Evolutionary conservation across 805 yeast species (phyloP).

Genomic region (Debaryomyces castellii): DNA sequence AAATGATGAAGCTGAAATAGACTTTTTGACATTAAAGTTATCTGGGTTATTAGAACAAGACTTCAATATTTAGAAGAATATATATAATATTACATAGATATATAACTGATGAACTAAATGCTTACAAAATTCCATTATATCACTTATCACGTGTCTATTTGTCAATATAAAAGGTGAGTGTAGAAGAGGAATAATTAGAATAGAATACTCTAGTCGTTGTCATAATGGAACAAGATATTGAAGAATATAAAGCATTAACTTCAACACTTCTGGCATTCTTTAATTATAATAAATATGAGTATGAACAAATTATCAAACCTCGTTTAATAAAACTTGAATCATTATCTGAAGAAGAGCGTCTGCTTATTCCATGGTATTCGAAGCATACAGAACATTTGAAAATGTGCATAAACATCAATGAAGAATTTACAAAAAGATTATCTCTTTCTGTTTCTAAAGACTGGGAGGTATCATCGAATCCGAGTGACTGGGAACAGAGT

Average conservation of each 20-base stretch:
- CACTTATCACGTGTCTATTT: not conserved
- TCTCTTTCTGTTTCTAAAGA: constrained; percentile 43
- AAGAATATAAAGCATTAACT: constrained; percentile 37
- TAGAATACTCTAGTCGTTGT: not conserved
- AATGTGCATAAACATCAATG: constrained; percentile 46
- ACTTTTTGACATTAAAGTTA: constrained; percentile 10
- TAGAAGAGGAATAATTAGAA: not conserved
- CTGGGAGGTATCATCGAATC: constrained; percentile 49
- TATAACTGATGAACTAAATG: not conserved
- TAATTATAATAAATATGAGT: constrained; percentile 31
- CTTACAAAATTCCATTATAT: not conserved
- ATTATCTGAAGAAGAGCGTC: constrained; percentile 40
- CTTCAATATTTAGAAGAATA: not conserved
- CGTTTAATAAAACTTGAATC: constrained; percentile 23
- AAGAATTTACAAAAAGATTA: constrained; percentile 40
- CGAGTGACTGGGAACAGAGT: constrained; percentile 43
- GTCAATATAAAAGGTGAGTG: not conserved
- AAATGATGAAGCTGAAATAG: constrained; percentile 8
- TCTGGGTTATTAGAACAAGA: constrained; percentile 15
- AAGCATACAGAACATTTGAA: constrained; percentile 38
- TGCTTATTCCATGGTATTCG: constrained; percentile 51
- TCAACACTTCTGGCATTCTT: constrained; percentile 36
- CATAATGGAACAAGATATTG: constrained; percentile 18
- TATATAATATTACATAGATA: not conserved
- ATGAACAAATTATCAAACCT: constrained; percentile 32